phyloP scores from a whole-genome alignment of 768 basidiomycete genomes.

The Russula earlei region DNA sequence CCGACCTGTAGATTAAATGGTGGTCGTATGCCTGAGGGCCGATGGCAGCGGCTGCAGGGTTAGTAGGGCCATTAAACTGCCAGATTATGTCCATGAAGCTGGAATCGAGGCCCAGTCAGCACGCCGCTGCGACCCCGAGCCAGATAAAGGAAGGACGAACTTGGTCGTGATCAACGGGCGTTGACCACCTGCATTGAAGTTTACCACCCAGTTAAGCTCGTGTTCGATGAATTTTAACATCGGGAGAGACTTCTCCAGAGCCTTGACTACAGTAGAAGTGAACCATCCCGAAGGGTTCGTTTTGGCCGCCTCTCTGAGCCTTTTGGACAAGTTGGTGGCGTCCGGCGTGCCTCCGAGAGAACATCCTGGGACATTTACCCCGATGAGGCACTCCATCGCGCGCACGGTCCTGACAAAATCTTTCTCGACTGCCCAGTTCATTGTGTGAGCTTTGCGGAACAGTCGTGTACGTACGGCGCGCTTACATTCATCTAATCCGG shows the following conservation, averaged over 20 bases:
- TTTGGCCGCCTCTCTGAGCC: background rate
- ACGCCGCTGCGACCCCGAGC: background rate
- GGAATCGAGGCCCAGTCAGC: background rate
- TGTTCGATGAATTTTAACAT: background rate
- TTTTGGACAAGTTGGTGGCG: background rate
- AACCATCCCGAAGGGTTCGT: conserved; percentile 6
- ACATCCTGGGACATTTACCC: background rate
- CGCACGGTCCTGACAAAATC: conserved; percentile 3
- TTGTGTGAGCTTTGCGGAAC: background rate
- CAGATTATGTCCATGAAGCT: conserved; percentile 80
- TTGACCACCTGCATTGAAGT: background rate
- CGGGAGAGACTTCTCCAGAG: conserved; percentile 1
- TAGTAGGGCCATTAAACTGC: conserved; percentile 61
- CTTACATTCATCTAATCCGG: conserved; percentile 62
- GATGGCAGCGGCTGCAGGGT: conserved; percentile 57
- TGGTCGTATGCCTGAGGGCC: conserved; percentile 74
- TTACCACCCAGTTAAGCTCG: background rate
- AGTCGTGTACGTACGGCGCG: background rate
- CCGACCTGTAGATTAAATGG: conserved; percentile 68
- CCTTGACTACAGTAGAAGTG: background rate
- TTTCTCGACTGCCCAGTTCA: background rate
- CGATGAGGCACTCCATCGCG: conserved; percentile 11
- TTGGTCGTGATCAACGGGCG: conserved; percentile 9
- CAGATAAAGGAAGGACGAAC: background rate
- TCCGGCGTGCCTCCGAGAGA: background rate